Evolutionary conservation across 805 yeast species (phyloP).

Genomic region (Monosporozyma aerobia): DNA sequence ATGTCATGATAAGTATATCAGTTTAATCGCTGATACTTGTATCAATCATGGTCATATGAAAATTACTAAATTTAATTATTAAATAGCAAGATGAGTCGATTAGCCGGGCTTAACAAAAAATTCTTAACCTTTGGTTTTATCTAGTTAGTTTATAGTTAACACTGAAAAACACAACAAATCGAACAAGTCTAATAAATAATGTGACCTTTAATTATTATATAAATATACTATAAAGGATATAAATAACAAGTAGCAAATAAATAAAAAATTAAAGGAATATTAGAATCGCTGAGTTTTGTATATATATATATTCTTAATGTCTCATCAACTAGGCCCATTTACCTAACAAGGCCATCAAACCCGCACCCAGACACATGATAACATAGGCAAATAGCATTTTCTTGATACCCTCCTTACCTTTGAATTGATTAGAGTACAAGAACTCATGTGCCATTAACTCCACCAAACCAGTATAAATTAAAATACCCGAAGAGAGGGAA

Average conservation of each 20-base stretch:
- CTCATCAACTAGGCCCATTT: slow-evolving; percentile 49
- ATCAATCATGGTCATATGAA: no score
- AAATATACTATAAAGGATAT: neutral
- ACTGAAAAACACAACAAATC: no score
- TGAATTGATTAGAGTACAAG: slow-evolving; percentile 52
- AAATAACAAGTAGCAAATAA: neutral
- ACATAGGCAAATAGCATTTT: slow-evolving; percentile 36
- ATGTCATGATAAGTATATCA: no score
- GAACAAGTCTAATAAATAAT: neutral
- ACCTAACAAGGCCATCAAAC: slow-evolving; percentile 68
- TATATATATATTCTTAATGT: neutral
- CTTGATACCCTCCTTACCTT: slow-evolving; percentile 45
- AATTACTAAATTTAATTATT: no score
- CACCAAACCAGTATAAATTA: slow-evolving; percentile 63
- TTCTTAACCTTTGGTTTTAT: no score
- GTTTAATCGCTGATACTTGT: neutral
- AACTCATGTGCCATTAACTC: slow-evolving; percentile 72
- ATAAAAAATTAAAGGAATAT: neutral
- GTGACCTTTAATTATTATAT: neutral
- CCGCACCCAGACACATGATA: slow-evolving; percentile 57
- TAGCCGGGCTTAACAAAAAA: no score
- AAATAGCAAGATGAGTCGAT: no score
- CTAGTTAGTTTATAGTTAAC: no score
- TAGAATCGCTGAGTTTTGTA: neutral
- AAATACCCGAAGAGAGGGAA: slow-evolving; percentile 61